Percentiles rank a stretch among this genome's conserved stretches.
phyloP scores from a whole-genome alignment of 2,329 filamentous ascomycete species.

The Aureobasidium sp. region DNA sequence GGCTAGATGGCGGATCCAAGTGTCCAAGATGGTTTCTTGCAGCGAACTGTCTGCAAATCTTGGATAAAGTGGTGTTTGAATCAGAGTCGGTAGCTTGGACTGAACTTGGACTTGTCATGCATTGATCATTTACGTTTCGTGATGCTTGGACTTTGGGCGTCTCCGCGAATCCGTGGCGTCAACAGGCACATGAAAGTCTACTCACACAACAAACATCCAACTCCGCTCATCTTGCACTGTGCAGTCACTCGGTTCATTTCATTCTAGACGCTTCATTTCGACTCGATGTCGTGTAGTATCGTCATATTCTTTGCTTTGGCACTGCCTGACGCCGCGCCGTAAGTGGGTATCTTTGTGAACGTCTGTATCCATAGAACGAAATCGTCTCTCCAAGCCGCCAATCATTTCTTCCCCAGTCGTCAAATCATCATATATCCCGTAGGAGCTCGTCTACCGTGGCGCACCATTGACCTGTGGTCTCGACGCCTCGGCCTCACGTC shows the following conservation, averaged over 20 bases:
- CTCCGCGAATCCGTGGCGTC: not conserved
- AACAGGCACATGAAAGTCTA: not conserved
- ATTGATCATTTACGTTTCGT: not conserved
- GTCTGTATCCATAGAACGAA: not conserved
- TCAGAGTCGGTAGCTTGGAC: not conserved
- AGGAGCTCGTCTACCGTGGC: not conserved
- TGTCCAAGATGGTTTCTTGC: not conserved
- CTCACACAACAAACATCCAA: not conserved
- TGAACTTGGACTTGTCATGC: not conserved
- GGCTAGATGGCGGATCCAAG: not conserved
- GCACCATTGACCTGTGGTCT: slow-evolving; percentile 13
- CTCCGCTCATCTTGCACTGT: too few relatives aligned
- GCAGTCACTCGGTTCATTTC: not conserved
- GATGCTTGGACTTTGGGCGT: not conserved
- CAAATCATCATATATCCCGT: not conserved
- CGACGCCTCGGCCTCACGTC: slow-evolving; percentile 32
- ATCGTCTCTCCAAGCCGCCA: not conserved
- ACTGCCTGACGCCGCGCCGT: not conserved
- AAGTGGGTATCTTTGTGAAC: slow-evolving; percentile 6
- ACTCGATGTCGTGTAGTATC: not conserved
- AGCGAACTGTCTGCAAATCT: not conserved
- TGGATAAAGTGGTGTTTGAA: not conserved
- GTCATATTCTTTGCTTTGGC: not conserved
- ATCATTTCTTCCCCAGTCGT: not conserved
- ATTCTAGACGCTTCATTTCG: not conserved